Percentiles rank a stretch among this genome's conserved stretches.
Conservation (phyloP, 805 yeast species). For the Myxozyma sirexii region DNA sequence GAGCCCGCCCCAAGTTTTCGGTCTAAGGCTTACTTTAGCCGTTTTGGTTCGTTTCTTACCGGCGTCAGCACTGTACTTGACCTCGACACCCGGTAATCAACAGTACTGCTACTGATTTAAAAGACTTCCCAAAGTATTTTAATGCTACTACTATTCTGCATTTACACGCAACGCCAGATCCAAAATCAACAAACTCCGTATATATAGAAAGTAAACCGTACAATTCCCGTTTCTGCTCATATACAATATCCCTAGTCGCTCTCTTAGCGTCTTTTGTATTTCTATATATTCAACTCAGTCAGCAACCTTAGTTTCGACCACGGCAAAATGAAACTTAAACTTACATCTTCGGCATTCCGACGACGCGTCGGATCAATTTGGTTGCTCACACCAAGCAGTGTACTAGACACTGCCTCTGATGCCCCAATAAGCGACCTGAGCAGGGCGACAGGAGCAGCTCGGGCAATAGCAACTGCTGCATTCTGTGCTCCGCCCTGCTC, state of each 20-base stretch:
- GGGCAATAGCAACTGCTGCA: slow-evolving; percentile 67
- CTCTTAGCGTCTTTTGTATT: slow-evolving; percentile 15
- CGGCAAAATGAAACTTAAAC: slow-evolving; percentile 3
- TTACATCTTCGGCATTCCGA: slow-evolving; percentile 56
- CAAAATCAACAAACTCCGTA: neutral
- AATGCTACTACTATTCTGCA: neutral
- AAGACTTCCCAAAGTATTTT: too few species aligned
- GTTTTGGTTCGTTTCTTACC: too few species aligned
- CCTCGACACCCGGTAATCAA: too few species aligned
- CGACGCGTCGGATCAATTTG: slow-evolving; percentile 70
- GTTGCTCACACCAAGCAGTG: slow-evolving; percentile 81
- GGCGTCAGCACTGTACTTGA: too few species aligned
- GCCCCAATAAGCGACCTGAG: slow-evolving; percentile 89
- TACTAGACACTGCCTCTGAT: slow-evolving; percentile 82
- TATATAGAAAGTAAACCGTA: neutral
- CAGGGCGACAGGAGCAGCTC: slow-evolving; percentile 77
- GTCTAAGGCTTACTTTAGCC: too few species aligned
- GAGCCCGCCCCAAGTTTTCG: too few species aligned
- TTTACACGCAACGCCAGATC: neutral
- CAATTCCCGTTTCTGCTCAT: neutral
- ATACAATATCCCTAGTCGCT: neutral
- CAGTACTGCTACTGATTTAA: too few species aligned
- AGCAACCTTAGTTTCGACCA: neutral
- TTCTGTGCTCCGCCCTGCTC: slow-evolving; percentile 68
- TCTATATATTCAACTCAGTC: neutral